Conservation (phyloP, 1,139 yeast species). For the Geotrichum carabidarum region DNA sequence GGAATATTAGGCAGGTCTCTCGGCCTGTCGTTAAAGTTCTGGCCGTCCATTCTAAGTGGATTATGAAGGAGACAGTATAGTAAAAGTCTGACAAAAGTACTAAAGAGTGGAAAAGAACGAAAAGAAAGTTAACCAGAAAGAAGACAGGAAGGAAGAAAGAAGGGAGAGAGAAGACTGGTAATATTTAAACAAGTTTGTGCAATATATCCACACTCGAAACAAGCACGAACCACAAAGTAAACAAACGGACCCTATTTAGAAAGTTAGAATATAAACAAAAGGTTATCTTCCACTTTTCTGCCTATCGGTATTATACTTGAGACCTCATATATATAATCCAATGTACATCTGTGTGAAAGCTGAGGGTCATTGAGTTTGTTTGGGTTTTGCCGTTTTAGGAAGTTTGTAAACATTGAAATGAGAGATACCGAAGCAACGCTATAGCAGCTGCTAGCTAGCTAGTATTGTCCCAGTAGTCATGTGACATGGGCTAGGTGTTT, state of each 20-base stretch:
- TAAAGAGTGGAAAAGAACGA: not conserved
- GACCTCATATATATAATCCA: not conserved
- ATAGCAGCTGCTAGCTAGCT: too few species aligned
- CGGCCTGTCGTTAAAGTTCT: constrained; percentile 6
- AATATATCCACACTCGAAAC: not conserved
- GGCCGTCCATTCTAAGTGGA: constrained; percentile 8
- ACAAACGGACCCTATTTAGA: not conserved
- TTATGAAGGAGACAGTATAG: not conserved
- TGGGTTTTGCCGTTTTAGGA: not conserved
- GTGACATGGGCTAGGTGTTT: too few species aligned
- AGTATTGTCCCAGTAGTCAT: too few species aligned
- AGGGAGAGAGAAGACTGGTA: not conserved
- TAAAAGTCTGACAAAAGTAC: too few species aligned
- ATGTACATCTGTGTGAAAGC: not conserved
- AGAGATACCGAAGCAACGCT: not conserved
- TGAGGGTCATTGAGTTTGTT: not conserved
- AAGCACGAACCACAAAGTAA: constrained; percentile 9
- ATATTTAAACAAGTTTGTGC: constrained; percentile 2
- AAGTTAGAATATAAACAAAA: not conserved
- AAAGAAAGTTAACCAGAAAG: not conserved
- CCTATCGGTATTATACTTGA: too few species aligned
- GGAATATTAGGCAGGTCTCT: constrained; percentile 14
- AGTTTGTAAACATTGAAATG: not conserved
- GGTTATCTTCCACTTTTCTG: not conserved
- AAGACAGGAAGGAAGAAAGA: not conserved